Evolutionary conservation across 345 rosid species (phyloP).

Genomic region (Acer negundo): DNA sequence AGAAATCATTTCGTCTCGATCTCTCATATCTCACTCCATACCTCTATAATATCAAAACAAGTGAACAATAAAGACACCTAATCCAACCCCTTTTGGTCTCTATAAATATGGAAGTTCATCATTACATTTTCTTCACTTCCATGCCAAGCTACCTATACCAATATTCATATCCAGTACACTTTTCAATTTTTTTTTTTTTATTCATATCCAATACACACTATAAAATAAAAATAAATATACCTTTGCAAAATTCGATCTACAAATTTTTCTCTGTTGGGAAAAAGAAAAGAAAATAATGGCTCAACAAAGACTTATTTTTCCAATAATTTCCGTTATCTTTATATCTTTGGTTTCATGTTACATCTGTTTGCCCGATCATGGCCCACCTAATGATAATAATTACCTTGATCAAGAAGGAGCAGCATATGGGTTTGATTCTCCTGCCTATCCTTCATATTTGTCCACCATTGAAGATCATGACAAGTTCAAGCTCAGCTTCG

Average conservation of each 20-base stretch:
- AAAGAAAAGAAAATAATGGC: conserved; percentile 28
- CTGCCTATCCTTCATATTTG: conserved; percentile 30
- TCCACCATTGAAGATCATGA: conserved; percentile 24
- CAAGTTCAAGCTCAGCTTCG: conserved; percentile 21
- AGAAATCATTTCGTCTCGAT: conserved; percentile 44
- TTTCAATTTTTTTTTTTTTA: no score
- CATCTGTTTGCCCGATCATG: conserved; percentile 18
- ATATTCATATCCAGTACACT: not conserved
- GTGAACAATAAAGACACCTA: conserved; percentile 15
- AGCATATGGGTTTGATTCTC: conserved; percentile 24
- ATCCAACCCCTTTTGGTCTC: conserved; percentile 9
- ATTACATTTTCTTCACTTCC: conserved; percentile 18
- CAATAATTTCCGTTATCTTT: not conserved
- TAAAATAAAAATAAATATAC: not conserved
- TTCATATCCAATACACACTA: not conserved
- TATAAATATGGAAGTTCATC: conserved; percentile 38
- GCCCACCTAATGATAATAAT: conserved; percentile 18
- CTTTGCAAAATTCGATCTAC: not conserved
- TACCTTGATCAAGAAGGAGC: conserved; percentile 14
- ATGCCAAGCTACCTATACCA: not conserved
- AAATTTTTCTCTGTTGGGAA: conserved; percentile 1
- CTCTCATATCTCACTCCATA: conserved; percentile 36
- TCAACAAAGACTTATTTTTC: conserved; percentile 3
- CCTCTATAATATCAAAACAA: conserved; percentile 5
- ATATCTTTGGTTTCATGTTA: conserved; percentile 6